Evolutionary conservation across 2,329 filamentous ascomycete genomes (phyloP).

Genomic region (Volutella citrinella): DNA sequence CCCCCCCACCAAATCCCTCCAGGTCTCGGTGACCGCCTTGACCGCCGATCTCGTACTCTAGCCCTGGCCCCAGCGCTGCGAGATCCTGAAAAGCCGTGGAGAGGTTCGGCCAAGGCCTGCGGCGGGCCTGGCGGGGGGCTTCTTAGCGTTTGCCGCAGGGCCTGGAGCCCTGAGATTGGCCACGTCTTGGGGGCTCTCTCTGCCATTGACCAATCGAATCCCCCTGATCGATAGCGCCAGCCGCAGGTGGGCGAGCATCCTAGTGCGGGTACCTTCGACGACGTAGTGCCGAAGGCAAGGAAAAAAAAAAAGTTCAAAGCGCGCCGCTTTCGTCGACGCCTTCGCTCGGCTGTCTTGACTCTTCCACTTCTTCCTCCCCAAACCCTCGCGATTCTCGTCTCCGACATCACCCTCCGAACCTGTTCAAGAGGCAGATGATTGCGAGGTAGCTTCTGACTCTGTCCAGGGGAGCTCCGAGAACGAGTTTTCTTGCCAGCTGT

Average conservation of each 20-base stretch:
- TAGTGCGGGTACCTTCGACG: slow-evolving; percentile 10
- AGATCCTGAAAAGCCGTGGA: slow-evolving; percentile 18
- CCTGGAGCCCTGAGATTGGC: slow-evolving; percentile 18
- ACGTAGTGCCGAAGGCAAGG: no score
- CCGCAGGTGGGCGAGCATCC: slow-evolving; percentile 16
- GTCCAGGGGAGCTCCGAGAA: slow-evolving; percentile 36
- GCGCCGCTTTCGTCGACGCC: slow-evolving; percentile 16
- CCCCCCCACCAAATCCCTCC: no score
- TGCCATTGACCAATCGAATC: slow-evolving; percentile 24
- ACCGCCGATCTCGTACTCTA: slow-evolving; percentile 23
- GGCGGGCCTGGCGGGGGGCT: slow-evolving; percentile 23
- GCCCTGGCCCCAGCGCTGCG: no score
- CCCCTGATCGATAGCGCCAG: slow-evolving; percentile 1
- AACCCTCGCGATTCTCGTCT: slow-evolving; percentile 19
- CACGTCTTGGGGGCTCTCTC: slow-evolving; percentile 5
- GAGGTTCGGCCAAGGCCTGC: slow-evolving; percentile 22
- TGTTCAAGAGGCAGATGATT: slow-evolving; percentile 33
- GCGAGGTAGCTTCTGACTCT: slow-evolving; percentile 37
- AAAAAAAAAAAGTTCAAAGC: slow-evolving; percentile 28
- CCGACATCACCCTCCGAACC: slow-evolving; percentile 15
- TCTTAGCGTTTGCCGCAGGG: slow-evolving; percentile 24
- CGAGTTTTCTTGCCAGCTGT: slow-evolving; percentile 35
- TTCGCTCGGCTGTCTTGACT: slow-evolving; percentile 11
- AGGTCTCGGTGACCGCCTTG: slow-evolving; percentile 14
- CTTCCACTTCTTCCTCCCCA: slow-evolving; percentile 17